These are phyloP conservation scores for Hypoxylon perforatum DNA, from an alignment of 495 filamentous ascomycete species.

Conservation along the genomic window DNA sequence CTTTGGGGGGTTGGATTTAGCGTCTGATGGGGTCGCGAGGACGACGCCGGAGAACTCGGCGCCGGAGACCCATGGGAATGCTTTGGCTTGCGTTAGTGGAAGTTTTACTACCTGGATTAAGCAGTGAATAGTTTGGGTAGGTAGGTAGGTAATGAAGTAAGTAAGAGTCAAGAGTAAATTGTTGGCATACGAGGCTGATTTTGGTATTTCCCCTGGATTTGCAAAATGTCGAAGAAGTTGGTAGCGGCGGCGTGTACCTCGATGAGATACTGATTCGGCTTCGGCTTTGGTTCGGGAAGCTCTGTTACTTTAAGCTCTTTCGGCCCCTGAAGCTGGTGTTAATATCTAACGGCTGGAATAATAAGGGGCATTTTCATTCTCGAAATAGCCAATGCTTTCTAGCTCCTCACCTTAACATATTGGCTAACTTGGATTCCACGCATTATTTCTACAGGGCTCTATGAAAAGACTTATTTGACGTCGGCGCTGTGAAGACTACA, in stretches of 20 bases:
- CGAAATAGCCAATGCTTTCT: neutral
- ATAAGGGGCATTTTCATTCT: neutral
- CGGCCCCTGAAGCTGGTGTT: conserved; percentile 68
- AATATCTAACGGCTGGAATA: neutral
- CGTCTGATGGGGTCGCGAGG: conserved; percentile 67
- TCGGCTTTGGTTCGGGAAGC: conserved; percentile 77
- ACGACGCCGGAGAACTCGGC: conserved; percentile 87
- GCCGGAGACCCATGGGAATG: conserved; percentile 88
- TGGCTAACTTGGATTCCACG: conserved; percentile 82
- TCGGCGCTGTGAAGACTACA: too few relatives aligned
- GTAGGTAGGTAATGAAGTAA: neutral
- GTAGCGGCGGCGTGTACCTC: conserved; percentile 87
- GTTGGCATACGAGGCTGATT: conserved; percentile 65
- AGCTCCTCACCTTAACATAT: conserved; percentile 77
- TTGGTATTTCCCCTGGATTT: conserved; percentile 85
- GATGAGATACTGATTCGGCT: conserved; percentile 82
- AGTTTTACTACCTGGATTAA: neutral
- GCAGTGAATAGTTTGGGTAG: too few relatives aligned
- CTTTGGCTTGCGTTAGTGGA: conserved; percentile 14
- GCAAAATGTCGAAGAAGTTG: conserved; percentile 96
- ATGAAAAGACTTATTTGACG: too few relatives aligned
- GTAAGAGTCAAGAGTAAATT: neutral
- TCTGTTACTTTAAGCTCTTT: conserved; percentile 77
- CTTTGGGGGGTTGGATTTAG: conserved; percentile 51
- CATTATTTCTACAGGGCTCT: conserved; percentile 65